Conservation (phyloP, 129 eudicot genomes). For the Tagetes patula region DNA sequence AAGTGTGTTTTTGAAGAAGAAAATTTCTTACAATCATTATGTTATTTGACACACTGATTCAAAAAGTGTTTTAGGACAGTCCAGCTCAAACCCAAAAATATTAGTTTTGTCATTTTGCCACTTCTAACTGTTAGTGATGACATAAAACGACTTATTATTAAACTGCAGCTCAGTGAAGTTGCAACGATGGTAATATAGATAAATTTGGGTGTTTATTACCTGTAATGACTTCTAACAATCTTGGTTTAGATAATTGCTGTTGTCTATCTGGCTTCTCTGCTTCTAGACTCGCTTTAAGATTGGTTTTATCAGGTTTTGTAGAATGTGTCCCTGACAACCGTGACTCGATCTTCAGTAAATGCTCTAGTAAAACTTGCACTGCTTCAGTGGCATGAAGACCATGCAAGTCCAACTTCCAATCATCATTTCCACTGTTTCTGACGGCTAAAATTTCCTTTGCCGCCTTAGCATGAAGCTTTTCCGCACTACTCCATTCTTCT, state of each 20-base stretch:
- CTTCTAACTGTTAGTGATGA: conserved; percentile 8
- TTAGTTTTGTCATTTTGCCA: neutral
- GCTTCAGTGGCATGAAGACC: conserved; percentile 93
- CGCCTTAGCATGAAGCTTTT: conserved; percentile 69
- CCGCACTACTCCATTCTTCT: conserved; percentile 76
- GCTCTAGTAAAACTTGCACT: conserved; percentile 71
- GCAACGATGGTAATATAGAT: neutral
- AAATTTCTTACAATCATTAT: neutral
- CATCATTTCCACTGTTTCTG: conserved; percentile 63
- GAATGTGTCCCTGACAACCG: conserved; percentile 19
- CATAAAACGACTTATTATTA: neutral
- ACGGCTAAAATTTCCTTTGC: conserved; percentile 64
- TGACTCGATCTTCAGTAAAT: conserved; percentile 56
- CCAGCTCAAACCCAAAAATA: neutral
- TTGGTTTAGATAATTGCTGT: conserved; percentile 36
- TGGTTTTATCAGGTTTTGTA: conserved; percentile 20
- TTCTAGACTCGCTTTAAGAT: conserved; percentile 11
- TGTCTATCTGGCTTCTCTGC: conserved; percentile 39
- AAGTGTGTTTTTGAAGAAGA: neutral
- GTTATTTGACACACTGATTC: neutral
- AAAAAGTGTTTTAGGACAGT: neutral
- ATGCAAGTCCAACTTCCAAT: conserved; percentile 88
- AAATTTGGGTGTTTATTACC: conserved; percentile 39
- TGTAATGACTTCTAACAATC: conserved; percentile 75
- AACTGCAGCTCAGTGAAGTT: neutral